phyloP scores from a whole-genome alignment of 1,139 yeast genomes.

The Nakaseomyces nivariensis region DNA sequence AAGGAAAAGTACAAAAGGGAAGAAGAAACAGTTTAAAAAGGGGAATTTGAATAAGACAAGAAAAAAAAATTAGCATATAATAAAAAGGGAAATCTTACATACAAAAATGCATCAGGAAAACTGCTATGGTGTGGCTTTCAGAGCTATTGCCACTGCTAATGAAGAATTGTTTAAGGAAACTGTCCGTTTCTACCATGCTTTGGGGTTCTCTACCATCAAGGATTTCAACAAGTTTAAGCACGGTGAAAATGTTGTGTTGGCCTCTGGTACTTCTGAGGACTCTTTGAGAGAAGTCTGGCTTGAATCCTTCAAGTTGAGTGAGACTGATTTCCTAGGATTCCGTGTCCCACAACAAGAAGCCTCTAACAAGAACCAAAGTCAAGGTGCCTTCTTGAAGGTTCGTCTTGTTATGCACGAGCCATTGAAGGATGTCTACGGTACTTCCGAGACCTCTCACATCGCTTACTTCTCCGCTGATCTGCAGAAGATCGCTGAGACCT shows the following conservation, averaged over 20 bases:
- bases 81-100: not conserved
- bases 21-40: not conserved
- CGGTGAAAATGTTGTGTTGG: slow-evolving; percentile 27
- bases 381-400: slow-evolving; percentile 53
- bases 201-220: slow-evolving; percentile 55
- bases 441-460: slow-evolving; percentile 27
- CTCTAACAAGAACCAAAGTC: slow-evolving; percentile 34
- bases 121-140: slow-evolving; percentile 37
- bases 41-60: not conserved
- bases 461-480: slow-evolving; percentile 46
- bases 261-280: slow-evolving; percentile 49
- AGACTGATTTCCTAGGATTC: slow-evolving; percentile 37
- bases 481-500: slow-evolving; percentile 31
- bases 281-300: slow-evolving; percentile 64
- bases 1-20: not conserved
- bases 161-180: slow-evolving; percentile 38
- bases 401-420: slow-evolving; percentile 39
- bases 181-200: slow-evolving; percentile 41
- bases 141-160: slow-evolving; percentile 51
- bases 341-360: slow-evolving; percentile 52
- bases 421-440: slow-evolving; percentile 25
- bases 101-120: slow-evolving; percentile 18
- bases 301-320: slow-evolving; percentile 54
- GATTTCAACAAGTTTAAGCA: slow-evolving; percentile 35
- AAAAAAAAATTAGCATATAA: not conserved